Conservation (phyloP, 2,329 filamentous ascomycete species). For the Penicillium sp. region DNA sequence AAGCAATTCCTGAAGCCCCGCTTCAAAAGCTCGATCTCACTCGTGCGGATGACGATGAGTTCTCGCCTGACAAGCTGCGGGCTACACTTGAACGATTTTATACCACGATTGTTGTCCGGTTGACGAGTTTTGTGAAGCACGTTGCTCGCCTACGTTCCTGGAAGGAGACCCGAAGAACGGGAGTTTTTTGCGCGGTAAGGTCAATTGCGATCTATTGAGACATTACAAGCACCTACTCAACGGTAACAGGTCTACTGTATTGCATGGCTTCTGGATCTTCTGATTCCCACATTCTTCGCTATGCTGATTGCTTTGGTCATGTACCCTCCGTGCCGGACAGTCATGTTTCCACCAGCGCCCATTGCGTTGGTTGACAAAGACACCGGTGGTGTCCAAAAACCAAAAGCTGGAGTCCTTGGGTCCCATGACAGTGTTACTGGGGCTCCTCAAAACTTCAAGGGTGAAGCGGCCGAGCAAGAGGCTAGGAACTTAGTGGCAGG, state of each 20-base stretch:
- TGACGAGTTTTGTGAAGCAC: conserved; percentile 71
- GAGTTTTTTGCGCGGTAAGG: conserved; percentile 62
- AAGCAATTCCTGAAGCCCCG: conserved; percentile 61
- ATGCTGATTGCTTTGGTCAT: conserved; percentile 67
- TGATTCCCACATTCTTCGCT: conserved; percentile 62
- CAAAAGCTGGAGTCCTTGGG: conserved; percentile 72
- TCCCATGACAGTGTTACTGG: conserved; percentile 77
- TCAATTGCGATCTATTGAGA: neutral
- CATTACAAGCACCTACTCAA: neutral
- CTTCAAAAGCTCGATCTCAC: conserved; percentile 76
- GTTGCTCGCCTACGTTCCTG: conserved; percentile 76
- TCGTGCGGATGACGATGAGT: conserved; percentile 79
- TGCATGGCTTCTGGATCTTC: conserved; percentile 73
- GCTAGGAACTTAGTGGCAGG: conserved; percentile 78
- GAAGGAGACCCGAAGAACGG: conserved; percentile 70
- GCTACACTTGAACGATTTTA: conserved; percentile 78
- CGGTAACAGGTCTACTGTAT: conserved; percentile 53
- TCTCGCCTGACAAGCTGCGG: conserved; percentile 79
- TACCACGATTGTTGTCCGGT: conserved; percentile 71
- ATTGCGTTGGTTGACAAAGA: conserved; percentile 69
- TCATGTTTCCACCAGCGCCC: conserved; percentile 76
- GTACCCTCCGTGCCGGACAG: conserved; percentile 62
- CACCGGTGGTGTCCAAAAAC: conserved; percentile 76
- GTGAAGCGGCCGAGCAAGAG: conserved; percentile 81
- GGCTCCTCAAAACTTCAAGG: conserved; percentile 78